phyloP scores from a whole-genome alignment of 176 grass and related monocot genomes.

The Paspalum vaginatum region DNA sequence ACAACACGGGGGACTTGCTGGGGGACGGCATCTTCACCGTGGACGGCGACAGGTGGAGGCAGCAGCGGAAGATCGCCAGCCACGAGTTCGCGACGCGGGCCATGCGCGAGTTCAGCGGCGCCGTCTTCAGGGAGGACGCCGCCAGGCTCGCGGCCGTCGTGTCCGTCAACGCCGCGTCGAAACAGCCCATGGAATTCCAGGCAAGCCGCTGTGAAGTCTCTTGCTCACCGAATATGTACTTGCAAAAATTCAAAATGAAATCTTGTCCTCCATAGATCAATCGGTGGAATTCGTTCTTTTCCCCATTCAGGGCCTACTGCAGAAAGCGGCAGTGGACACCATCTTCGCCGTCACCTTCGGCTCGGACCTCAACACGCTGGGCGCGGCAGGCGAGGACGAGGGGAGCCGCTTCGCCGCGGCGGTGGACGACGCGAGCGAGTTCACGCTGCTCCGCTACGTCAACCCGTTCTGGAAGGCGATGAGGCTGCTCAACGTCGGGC shows the following conservation, averaged over 20 bases:
- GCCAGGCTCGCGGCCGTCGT: constrained; percentile 48
- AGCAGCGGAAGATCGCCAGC: constrained; percentile 64
- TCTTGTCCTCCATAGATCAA: no score
- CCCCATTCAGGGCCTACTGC: constrained; percentile 42
- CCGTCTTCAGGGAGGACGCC: constrained; percentile 51
- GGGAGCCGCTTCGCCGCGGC: constrained; percentile 55
- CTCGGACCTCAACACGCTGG: constrained; percentile 45
- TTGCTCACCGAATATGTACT: no score
- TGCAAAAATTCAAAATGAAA: no score
- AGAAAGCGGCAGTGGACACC: constrained; percentile 66
- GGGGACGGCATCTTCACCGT: constrained; percentile 78
- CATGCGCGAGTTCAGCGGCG: constrained; percentile 55
- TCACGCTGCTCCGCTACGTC: constrained; percentile 52
- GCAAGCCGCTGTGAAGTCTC: background rate
- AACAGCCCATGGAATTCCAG: constrained; percentile 48
- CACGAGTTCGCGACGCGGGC: constrained; percentile 50
- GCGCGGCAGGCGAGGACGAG: background rate
- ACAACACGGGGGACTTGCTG: constrained; percentile 44
- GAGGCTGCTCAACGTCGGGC: constrained; percentile 48
- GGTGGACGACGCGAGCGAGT: constrained; percentile 68
- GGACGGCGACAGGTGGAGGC: constrained; percentile 61
- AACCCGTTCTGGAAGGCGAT: constrained; percentile 61
- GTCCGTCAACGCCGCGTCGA: background rate
- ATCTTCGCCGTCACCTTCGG: constrained; percentile 64
- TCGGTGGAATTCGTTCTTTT: background rate